phyloP scores from a whole-genome alignment of 2,329 filamentous ascomycete species.

The Apiospora koreana region DNA sequence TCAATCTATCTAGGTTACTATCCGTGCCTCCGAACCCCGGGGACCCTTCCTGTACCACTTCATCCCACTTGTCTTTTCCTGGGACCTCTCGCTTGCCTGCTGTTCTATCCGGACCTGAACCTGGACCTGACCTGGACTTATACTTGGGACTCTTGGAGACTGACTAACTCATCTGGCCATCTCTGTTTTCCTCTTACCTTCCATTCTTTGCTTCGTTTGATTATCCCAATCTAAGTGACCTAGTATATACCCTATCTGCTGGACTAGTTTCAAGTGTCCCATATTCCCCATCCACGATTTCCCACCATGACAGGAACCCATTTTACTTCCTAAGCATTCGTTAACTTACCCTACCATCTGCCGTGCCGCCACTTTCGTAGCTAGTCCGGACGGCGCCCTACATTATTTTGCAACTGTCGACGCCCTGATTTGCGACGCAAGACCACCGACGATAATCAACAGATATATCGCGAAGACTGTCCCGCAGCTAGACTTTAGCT shows the following conservation, averaged over 20 bases:
- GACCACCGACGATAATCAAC: not conserved
- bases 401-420: not conserved
- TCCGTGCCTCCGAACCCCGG: slow-evolving; percentile 5
- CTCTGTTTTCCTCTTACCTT: not conserved
- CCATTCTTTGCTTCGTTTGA: slow-evolving; percentile 1
- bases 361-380: not conserved
- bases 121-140: not conserved
- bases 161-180: not conserved
- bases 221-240: not conserved
- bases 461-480: not conserved
- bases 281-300: not conserved
- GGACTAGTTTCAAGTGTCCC: not conserved
- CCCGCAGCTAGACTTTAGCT: not conserved
- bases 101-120: not conserved
- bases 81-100: not conserved
- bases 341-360: slow-evolving; percentile 6
- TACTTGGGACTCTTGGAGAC: not conserved
- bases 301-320: slow-evolving; percentile 2
- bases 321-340: not conserved
- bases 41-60: not conserved
- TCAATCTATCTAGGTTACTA: not conserved
- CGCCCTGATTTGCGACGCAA: not conserved
- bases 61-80: too few relatives aligned
- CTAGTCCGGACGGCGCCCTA: not conserved
- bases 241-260: slow-evolving; percentile 2